A percentile compares a stretch with the other conserved stretches of the same genome.
phyloP scores from a whole-genome alignment of 768 basidiomycete genomes.

The Hygrocybe punicea region DNA sequence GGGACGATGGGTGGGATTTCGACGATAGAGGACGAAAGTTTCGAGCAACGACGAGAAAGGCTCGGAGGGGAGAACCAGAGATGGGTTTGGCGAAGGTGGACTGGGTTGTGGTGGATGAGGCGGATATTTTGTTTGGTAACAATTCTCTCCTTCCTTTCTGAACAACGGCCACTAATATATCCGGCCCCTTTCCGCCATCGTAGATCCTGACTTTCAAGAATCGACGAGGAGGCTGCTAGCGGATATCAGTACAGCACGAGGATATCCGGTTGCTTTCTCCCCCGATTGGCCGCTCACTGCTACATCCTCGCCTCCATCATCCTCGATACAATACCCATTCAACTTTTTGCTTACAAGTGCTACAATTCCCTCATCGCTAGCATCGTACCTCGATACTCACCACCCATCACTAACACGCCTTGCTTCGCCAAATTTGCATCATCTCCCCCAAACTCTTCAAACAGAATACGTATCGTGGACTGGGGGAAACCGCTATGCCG shows the following conservation, averaged over 20 bases:
- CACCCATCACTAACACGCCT: constrained; percentile 70
- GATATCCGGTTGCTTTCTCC: constrained; percentile 37
- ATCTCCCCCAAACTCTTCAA: constrained; percentile 64
- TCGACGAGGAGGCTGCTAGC: constrained; percentile 67
- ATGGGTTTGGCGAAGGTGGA: constrained; percentile 69
- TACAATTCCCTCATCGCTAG: constrained; percentile 78
- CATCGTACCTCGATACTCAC: constrained; percentile 55
- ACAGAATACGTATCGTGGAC: constrained; percentile 75
- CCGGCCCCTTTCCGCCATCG: background rate
- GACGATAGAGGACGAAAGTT: constrained; percentile 28
- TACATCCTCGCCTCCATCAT: constrained; percentile 17
- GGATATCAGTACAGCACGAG: constrained; percentile 64
- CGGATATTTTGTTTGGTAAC: constrained; percentile 84
- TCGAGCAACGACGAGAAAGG: constrained; percentile 24
- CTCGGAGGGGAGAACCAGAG: constrained; percentile 47
- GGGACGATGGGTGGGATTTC: constrained; percentile 13
- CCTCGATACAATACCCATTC: constrained; percentile 62
- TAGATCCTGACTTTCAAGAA: constrained; percentile 80
- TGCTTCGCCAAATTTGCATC: constrained; percentile 76
- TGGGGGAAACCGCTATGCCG: constrained; percentile 76
- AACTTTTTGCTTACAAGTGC: constrained; percentile 80
- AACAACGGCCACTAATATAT: background rate
- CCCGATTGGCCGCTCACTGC: constrained; percentile 14
- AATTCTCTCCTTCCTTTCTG: constrained; percentile 1
- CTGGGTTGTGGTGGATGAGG: constrained; percentile 90